Evolutionary conservation across 495 filamentous ascomycete species (phyloP).

Genomic region (Cladorrhinum samala): DNA sequence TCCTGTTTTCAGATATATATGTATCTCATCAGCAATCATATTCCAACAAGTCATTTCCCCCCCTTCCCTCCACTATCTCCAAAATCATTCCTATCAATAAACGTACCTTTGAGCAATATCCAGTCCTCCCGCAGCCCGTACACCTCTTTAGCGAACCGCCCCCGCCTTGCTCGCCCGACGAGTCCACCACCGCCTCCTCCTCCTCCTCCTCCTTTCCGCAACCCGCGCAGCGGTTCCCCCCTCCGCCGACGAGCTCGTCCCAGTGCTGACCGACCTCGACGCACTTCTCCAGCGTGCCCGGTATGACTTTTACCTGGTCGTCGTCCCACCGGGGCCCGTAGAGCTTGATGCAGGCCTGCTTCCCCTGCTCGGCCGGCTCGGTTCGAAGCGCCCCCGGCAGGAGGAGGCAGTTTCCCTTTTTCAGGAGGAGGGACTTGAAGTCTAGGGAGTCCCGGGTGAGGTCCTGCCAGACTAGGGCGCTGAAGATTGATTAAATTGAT

Average conservation of each 20-base stretch:
- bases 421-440: slow-evolving; percentile 24
- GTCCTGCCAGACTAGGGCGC: neutral
- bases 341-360: slow-evolving; percentile 32
- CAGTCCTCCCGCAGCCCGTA: slow-evolving; percentile 34
- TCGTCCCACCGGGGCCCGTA: slow-evolving; percentile 4
- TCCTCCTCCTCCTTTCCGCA: slow-evolving; percentile 21
- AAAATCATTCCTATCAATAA: neutral
- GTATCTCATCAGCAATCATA: slow-evolving; percentile 1
- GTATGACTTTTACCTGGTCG: slow-evolving; percentile 22
- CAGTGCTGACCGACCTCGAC: slow-evolving; percentile 20
- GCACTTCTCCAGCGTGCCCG: slow-evolving; percentile 26
- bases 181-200: too few relatives aligned
- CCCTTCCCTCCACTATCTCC: too few relatives aligned
- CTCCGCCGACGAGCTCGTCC: slow-evolving; percentile 6
- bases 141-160: slow-evolving; percentile 37
- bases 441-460: slow-evolving; percentile 2
- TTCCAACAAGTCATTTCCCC: too few relatives aligned
- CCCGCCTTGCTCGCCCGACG: too few relatives aligned
- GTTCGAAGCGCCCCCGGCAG: slow-evolving; percentile 27
- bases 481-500: neutral
- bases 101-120: slow-evolving; percentile 40
- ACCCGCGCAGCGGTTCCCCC: slow-evolving; percentile 2
- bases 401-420: slow-evolving; percentile 29
- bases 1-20: slow-evolving; percentile 23
- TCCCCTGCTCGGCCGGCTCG: slow-evolving; percentile 24